Evolutionary conservation across 2,329 filamentous ascomycete species (phyloP).

Genomic region (Sporothrix pseudoabietina): DNA sequence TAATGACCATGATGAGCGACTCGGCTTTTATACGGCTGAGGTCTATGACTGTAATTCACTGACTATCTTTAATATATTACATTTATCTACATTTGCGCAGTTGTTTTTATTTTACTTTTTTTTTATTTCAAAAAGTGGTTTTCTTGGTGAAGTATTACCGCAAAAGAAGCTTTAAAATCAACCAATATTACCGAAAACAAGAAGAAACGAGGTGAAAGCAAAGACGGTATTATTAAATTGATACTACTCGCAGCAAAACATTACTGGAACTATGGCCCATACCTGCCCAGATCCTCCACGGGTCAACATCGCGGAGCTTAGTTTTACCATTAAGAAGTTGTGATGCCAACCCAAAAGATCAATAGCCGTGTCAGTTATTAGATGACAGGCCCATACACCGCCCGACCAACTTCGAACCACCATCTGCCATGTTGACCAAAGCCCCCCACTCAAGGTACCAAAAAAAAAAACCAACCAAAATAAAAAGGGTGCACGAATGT

Average conservation of each 20-base stretch:
- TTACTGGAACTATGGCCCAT: background rate
- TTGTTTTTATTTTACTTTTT: too few species aligned
- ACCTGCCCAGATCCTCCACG: background rate
- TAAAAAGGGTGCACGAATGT: background rate
- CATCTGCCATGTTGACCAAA: background rate
- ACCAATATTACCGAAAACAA: background rate
- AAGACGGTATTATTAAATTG: background rate
- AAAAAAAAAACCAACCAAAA: background rate
- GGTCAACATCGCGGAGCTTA: background rate
- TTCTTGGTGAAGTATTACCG: too few species aligned
- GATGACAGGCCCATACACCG: background rate
- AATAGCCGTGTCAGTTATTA: background rate
- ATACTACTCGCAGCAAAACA: background rate
- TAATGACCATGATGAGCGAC: background rate
- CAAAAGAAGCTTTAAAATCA: too few species aligned
- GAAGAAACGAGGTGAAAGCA: background rate
- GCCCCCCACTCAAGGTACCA: background rate
- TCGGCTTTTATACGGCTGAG: background rate
- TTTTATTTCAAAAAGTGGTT: too few species aligned
- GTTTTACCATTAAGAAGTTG: too few species aligned
- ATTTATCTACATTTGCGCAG: too few species aligned
- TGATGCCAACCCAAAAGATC: background rate
- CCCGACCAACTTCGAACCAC: background rate
- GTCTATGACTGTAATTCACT: background rate
- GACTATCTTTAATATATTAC: background rate